Percentiles rank a stretch among this genome's conserved stretches.
Evolutionary conservation across 176 grass and related monocot genomes (phyloP).

Genomic region (Urochloa ruziziensis): DNA sequence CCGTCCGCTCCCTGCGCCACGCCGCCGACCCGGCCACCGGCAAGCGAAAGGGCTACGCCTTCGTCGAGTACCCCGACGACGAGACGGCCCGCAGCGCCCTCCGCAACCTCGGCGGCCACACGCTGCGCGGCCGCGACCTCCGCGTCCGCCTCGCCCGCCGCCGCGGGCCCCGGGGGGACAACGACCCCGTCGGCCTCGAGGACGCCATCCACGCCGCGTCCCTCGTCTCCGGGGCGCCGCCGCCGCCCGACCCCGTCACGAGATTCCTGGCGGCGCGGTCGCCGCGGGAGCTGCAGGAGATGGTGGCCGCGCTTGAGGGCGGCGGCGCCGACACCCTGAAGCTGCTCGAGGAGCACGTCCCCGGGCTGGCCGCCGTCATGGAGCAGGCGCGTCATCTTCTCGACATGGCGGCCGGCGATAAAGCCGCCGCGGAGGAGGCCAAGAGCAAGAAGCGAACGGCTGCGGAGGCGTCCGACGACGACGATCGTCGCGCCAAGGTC

Average conservation of each 20-base stretch:
- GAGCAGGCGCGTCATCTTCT: conserved; percentile 28
- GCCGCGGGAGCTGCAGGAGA: background rate
- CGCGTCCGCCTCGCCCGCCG: conserved; percentile 7
- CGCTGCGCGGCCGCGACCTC: conserved; percentile 10
- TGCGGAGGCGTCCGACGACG: background rate
- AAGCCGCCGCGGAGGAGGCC: background rate
- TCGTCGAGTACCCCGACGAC: too few species aligned
- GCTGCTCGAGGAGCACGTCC: background rate
- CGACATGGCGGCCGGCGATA: conserved; percentile 14
- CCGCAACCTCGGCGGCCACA: conserved; percentile 33
- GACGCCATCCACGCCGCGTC: too few species aligned
- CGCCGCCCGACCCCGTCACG: background rate
- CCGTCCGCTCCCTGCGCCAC: conserved; percentile 12
- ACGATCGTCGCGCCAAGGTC: background rate
- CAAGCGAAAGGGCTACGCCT: conserved; percentile 30
- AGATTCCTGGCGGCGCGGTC: background rate
- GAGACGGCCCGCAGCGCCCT: too few species aligned
- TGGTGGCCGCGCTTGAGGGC: background rate
- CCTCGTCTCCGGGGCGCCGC: background rate
- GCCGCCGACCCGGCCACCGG: conserved; percentile 8
- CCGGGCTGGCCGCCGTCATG: background rate
- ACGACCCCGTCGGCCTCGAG: conserved; percentile 21
- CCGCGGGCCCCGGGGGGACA: background rate
- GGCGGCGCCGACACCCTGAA: background rate
- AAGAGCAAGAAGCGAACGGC: background rate